Evolutionary conservation across 148 eudicot genomes (phyloP).

Genomic region (Fagopyrum tataricum): DNA sequence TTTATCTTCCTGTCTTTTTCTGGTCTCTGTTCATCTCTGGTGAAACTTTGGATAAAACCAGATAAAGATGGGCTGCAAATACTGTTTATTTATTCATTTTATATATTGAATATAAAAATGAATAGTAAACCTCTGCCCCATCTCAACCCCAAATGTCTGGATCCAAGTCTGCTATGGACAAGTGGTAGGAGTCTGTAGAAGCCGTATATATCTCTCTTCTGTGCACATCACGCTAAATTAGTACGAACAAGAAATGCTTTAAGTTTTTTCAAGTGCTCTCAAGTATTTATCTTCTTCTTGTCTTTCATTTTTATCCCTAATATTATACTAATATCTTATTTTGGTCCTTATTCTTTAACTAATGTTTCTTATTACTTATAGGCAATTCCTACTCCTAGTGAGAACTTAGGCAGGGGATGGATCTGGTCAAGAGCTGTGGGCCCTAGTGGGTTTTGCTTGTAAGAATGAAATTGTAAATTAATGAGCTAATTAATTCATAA

Average conservation of each 20-base stretch:
- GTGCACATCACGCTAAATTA: background rate
- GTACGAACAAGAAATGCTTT: background rate
- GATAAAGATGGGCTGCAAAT: conserved; percentile 6
- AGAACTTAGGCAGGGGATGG: background rate
- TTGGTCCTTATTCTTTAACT: background rate
- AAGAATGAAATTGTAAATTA: background rate
- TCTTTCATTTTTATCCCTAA: background rate
- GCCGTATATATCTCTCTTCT: background rate
- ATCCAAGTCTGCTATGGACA: background rate
- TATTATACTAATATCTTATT: no score
- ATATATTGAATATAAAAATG: background rate
- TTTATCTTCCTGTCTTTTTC: background rate
- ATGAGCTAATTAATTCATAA: background rate
- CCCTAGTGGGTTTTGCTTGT: background rate
- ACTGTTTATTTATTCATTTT: background rate
- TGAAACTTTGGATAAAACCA: conserved; percentile 7
- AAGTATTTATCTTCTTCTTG: background rate
- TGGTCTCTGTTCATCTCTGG: background rate
- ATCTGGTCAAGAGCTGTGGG: background rate
- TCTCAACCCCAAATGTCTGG: background rate
- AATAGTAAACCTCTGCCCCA: background rate
- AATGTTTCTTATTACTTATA: background rate
- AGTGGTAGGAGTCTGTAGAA: background rate
- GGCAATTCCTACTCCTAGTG: background rate
- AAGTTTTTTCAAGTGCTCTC: background rate